Evolutionary conservation across 257 asterid species (phyloP), one percentile per base, ranked within the genome.

Genomic region (Nyctanthes arbortristis): DNA sequence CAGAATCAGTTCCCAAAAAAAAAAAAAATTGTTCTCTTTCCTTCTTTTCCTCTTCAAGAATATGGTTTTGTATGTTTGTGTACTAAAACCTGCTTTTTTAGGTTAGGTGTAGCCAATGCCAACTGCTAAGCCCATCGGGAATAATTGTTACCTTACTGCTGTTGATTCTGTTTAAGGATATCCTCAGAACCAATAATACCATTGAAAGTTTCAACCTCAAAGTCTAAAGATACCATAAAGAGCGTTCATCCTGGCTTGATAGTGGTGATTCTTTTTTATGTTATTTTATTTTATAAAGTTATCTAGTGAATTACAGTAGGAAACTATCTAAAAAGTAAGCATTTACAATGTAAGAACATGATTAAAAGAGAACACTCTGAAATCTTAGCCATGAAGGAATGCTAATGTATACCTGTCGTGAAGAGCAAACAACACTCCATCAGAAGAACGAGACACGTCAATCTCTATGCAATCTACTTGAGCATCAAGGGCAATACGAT

Each of bases 381-480:
- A 49, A 68, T 5, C 64, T 32, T 63, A 40, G 22, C 74, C 18
- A 66, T 55, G 40, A 67, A 65, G 57, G 29, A 49, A 63, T 27
- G 69, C 78, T 40, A 30, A 63, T 32, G 61, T 66, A 43, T 87
- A 93, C 99, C 97, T 92, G 84, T 93, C 99, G 74, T 93, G 99
- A 75, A 91, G 91, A 59, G 99, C 96, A 71, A 91, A 86, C 79
- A 93, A 73, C 3, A 87, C 79, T 45, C 99, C 99, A 69, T 93
- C 97, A 66, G 93, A 79, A 75, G 96, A 91, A 74, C 97, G 97
- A 58, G 99, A 93, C 61, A 91, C 93, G 31, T 93, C 99, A 77
- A 93, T 84, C 82, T 93, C 97, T 72, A 93, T 84, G 74, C 99
- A 93, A 65, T 91, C 99, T 68, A 87, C 96, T 82, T 75, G 84